phyloP scores from a whole-genome alignment of 2,329 filamentous ascomycete genomes.

The Beauveria pseudobassiana region DNA sequence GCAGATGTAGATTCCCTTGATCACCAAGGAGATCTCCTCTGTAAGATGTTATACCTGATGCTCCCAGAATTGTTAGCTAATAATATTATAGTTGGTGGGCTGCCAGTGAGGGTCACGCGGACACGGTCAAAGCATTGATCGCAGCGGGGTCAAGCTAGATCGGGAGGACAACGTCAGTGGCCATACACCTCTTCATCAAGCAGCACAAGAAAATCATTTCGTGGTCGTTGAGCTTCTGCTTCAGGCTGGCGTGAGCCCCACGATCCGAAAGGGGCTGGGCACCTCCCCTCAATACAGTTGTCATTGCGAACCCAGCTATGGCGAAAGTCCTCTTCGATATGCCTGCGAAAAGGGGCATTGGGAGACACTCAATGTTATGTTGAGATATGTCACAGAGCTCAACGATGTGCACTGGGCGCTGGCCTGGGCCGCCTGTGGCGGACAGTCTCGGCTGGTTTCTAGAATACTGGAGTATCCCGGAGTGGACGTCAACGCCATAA shows the following conservation, averaged over 20 bases:
- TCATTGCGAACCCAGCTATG: not conserved
- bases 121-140: not conserved
- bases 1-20: slow-evolving; percentile 14
- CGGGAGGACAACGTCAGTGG: not conserved
- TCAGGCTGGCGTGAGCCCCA: slow-evolving; percentile 3
- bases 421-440: not conserved
- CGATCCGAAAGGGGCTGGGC: not conserved
- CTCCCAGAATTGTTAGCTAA: not conserved
- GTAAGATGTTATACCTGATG: slow-evolving; percentile 8
- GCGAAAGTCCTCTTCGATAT: not conserved
- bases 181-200: not conserved
- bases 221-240: slow-evolving; percentile 16
- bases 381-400: not conserved
- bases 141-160: not conserved
- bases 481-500: not conserved
- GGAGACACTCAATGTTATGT: not conserved
- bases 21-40: slow-evolving; percentile 16
- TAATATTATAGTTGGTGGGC: slow-evolving; percentile 17
- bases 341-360: not conserved
- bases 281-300: no score
- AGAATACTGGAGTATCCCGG: not conserved
- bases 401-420: not conserved
- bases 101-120: slow-evolving; percentile 17
- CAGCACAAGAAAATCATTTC: not conserved
- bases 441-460: not conserved